These are phyloP conservation scores for Cystobasidium tubakii DNA, from an alignment of 768 basidiomycete genomes.

Conservation along the genomic window DNA sequence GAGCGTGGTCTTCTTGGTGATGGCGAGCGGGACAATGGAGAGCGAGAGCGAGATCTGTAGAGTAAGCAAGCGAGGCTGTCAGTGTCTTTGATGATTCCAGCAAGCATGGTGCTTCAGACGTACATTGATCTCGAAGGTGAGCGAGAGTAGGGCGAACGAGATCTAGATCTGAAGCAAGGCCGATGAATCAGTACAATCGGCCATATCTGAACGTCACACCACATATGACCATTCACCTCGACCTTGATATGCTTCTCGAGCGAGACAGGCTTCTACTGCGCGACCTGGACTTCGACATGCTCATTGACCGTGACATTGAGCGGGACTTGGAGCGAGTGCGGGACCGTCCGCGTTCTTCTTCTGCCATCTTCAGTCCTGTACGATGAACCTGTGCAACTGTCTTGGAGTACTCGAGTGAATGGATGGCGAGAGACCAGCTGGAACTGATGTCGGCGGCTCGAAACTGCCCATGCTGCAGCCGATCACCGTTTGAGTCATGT, in stretches of 20 bases:
- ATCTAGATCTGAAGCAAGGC: not conserved
- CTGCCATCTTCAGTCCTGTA: conserved; percentile 16
- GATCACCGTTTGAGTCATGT: too few relatives aligned
- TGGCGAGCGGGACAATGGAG: conserved; percentile 22
- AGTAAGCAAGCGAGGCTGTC: not conserved
- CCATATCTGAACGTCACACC: not conserved
- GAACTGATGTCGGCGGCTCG: too few relatives aligned
- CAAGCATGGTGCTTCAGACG: not conserved
- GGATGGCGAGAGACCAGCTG: too few relatives aligned
- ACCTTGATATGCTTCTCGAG: conserved; percentile 7
- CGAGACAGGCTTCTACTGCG: conserved; percentile 6
- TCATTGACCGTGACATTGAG: conserved; percentile 10
- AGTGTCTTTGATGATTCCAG: not conserved
- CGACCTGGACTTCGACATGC: not conserved
- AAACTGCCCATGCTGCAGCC: too few relatives aligned
- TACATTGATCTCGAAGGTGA: conserved; percentile 13
- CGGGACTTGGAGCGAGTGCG: not conserved
- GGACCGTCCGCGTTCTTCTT: conserved; percentile 10
- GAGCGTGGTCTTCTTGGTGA: conserved; percentile 26
- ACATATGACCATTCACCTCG: not conserved
- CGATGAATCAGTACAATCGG: not conserved
- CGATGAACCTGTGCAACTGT: too few relatives aligned
- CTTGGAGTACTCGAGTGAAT: too few relatives aligned
- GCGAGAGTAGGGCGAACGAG: conserved; percentile 18
- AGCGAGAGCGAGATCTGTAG: conserved; percentile 24